A percentile compares a stretch with the other conserved stretches of the same genome.
phyloP scores from a whole-genome alignment of 225 moss, liverwort and hornwort species.

The Marchantia paleacea region DNA sequence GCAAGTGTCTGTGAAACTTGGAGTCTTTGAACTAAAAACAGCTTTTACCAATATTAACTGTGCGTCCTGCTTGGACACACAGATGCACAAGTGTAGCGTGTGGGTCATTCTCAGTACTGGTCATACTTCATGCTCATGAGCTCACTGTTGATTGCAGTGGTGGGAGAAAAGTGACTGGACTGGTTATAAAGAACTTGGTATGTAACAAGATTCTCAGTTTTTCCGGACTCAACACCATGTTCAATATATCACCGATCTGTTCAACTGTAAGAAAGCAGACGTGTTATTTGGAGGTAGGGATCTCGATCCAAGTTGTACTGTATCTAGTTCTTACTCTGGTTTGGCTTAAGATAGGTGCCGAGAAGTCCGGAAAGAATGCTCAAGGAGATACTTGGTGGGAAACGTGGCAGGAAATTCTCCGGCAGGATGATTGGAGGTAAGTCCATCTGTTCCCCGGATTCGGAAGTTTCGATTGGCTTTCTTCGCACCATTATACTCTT shows the following conservation, averaged over 20 bases:
- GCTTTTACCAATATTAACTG: neutral
- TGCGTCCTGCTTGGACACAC: constrained; percentile 11
- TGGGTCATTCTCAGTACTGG: neutral
- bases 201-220: constrained; percentile 3
- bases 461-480: neutral
- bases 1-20: neutral
- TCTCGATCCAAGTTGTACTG: neutral
- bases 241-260: neutral
- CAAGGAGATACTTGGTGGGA: constrained; percentile 99
- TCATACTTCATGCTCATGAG: neutral
- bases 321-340: neutral
- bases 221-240: neutral
- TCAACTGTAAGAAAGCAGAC: neutral
- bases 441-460: too few species aligned
- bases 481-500: neutral
- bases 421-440: constrained; percentile 91
- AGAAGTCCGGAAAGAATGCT: constrained; percentile 92
- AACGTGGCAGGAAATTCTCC: constrained; percentile 93
- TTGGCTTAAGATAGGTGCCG: constrained; percentile 67
- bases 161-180: constrained; percentile 99
- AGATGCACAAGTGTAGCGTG: neutral
- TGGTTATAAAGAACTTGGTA: constrained; percentile 99
- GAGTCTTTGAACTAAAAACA: neutral
- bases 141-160: constrained; percentile 63
- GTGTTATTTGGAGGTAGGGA: neutral